Percentiles rank a stretch among this genome's conserved stretches.
phyloP scores from a whole-genome alignment of 805 yeast genomes.

The Cyberlindnera bimundalis region DNA sequence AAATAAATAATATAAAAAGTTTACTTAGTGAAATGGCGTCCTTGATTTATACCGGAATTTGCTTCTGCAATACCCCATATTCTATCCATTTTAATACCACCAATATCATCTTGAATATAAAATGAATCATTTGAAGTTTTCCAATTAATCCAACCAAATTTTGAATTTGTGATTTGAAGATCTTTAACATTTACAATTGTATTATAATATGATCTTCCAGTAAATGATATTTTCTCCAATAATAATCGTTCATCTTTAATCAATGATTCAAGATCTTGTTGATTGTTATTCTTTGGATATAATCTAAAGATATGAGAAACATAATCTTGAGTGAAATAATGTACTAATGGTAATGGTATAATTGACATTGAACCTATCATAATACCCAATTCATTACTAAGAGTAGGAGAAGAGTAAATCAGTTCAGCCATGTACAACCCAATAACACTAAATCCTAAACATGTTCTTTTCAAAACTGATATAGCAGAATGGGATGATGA shows the following conservation, averaged over 20 bases:
- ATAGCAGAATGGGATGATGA: constrained; percentile 62
- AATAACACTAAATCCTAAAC: constrained; percentile 56
- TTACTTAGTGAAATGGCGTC: constrained; percentile 9
- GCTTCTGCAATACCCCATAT: constrained; percentile 79
- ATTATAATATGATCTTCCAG: constrained; percentile 66
- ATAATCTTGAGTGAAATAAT: constrained; percentile 56
- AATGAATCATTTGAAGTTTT: constrained; percentile 36
- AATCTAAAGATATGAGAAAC: constrained; percentile 71
- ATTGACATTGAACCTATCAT: constrained; percentile 40
- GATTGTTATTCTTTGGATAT: constrained; percentile 54
- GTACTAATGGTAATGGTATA: constrained; percentile 55
- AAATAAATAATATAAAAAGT: background rate
- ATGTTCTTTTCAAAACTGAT: constrained; percentile 57
- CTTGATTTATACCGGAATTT: constrained; percentile 29
- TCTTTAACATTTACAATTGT: constrained; percentile 52
- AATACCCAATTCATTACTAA: constrained; percentile 48
- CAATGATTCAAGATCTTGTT: constrained; percentile 61
- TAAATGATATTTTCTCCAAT: constrained; percentile 61
- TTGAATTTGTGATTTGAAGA: constrained; percentile 38
- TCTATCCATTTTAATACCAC: constrained; percentile 82
- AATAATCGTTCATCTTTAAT: constrained; percentile 59
- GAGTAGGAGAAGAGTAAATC: constrained; percentile 45
- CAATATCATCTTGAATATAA: constrained; percentile 69
- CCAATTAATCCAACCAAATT: constrained; percentile 50
- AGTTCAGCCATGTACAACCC: constrained; percentile 64